A percentile compares a stretch with the other conserved stretches of the same genome.
phyloP scores from a whole-genome alignment of 352 stramenopile genomes.

The Pythium brachiatum region DNA sequence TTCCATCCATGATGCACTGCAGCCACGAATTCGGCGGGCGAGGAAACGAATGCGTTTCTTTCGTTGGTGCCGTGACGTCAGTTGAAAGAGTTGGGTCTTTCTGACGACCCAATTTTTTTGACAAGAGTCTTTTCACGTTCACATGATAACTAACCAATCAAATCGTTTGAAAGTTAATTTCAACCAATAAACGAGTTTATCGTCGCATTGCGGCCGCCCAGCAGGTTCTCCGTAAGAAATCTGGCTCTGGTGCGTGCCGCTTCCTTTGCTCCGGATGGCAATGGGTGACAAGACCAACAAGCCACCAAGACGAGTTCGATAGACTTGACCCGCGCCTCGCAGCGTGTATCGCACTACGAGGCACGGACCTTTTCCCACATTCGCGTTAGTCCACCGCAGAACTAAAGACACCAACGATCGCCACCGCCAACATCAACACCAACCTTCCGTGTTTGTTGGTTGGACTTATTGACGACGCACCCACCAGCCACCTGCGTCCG shows the following conservation, averaged over 20 bases:
- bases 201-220: slow-evolving; percentile 20
- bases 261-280: not conserved
- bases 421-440: not conserved
- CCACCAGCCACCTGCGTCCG: not conserved
- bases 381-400: not conserved
- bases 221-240: slow-evolving; percentile 14
- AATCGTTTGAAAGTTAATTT: not conserved
- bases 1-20: too few relatives aligned
- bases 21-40: too few relatives aligned
- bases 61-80: too few relatives aligned
- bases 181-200: slow-evolving; percentile 7
- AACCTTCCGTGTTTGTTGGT: not conserved
- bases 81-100: too few relatives aligned
- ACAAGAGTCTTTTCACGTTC: too few relatives aligned
- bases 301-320: not conserved
- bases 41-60: too few relatives aligned
- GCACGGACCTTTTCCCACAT: not conserved
- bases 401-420: not conserved
- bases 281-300: not conserved
- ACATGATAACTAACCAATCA: slow-evolving; percentile 1
- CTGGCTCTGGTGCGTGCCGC: slow-evolving; percentile 18
- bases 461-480: not conserved
- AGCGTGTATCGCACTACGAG: not conserved
- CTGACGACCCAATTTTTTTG: too few relatives aligned
- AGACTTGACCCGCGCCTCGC: too few relatives aligned